Percentiles rank a stretch among this genome's conserved stretches.
Evolutionary conservation across 352 stramenopile genomes (phyloP).

Genomic region (Pseudoperonospora humuli): DNA sequence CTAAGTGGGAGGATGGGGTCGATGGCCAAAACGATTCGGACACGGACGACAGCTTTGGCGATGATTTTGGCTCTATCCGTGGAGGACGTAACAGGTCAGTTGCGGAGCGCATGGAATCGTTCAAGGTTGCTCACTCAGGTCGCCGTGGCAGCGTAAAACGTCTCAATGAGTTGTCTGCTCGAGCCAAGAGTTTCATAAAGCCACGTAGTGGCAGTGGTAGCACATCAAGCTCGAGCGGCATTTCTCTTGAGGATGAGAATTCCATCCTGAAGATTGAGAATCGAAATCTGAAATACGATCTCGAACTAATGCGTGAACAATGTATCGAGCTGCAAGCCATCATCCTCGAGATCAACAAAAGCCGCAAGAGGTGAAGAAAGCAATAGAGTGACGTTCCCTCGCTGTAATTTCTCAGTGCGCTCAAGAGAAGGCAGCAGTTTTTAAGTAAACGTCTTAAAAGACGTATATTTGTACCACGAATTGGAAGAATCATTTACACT

Average conservation of each 20-base stretch:
- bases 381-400: conserved; percentile 6
- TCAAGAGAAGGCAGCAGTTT: conserved; percentile 10
- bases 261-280: conserved; percentile 85
- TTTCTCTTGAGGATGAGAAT: conserved; percentile 78
- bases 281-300: conserved; percentile 81
- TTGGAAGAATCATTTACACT: conserved; percentile 9
- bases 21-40: conserved; percentile 41
- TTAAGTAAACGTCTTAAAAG: conserved; percentile 24
- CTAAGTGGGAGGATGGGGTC: conserved; percentile 42
- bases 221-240: conserved; percentile 57
- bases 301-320: conserved; percentile 85
- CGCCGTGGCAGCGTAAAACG: conserved; percentile 55
- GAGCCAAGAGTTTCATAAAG: conserved; percentile 69
- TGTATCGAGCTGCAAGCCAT: conserved; percentile 84
- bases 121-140: conserved; percentile 35
- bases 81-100: conserved; percentile 36
- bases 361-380: conserved; percentile 60
- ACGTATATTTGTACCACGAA: conserved; percentile 32
- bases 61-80: conserved; percentile 29
- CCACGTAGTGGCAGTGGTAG: conserved; percentile 49
- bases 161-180: conserved; percentile 62
- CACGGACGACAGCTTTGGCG: conserved; percentile 41
- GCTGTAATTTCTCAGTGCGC: background rate
- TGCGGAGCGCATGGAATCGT: conserved; percentile 57
- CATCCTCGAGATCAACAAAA: conserved; percentile 88